phyloP scores from a whole-genome alignment of 345 rosid species.

The Euphorbia lathyris region DNA sequence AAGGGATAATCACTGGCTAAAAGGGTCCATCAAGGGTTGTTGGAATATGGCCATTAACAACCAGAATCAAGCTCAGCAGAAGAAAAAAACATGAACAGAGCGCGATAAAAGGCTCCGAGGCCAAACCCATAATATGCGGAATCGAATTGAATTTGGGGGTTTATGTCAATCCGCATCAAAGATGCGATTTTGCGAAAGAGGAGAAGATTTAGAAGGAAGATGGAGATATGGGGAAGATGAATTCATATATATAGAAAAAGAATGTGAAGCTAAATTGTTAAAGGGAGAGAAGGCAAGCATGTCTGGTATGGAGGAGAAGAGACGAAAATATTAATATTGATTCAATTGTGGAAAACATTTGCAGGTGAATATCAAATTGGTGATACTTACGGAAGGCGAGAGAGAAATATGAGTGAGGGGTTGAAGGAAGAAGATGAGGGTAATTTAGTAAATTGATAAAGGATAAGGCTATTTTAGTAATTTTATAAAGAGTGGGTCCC shows the following conservation, averaged over 20 bases:
- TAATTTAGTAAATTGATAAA: too few species aligned
- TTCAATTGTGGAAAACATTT: too few species aligned
- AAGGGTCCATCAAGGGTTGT: conserved; percentile 78
- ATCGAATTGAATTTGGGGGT: not conserved
- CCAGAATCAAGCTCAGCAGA: not conserved
- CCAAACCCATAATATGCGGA: conserved; percentile 1
- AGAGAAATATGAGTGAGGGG: too few species aligned
- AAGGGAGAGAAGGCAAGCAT: not conserved
- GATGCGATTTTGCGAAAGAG: not conserved
- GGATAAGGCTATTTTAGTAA: too few species aligned
- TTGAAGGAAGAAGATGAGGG: too few species aligned
- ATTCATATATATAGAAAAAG: not conserved
- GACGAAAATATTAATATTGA: not conserved
- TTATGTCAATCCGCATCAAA: not conserved
- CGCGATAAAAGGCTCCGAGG: not conserved
- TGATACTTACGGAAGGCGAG: too few species aligned
- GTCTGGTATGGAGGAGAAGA: not conserved
- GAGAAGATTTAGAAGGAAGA: not conserved
- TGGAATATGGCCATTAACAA: conserved; percentile 28
- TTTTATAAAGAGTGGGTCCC: too few species aligned
- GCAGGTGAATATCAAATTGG: too few species aligned
- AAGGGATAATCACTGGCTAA: conserved; percentile 60
- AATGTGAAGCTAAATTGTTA: not conserved
- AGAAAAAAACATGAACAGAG: not conserved
- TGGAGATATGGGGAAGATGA: too few species aligned